Evolutionary conservation across 2,329 filamentous ascomycete genomes (phyloP).

Genomic region (Periglandula ipomoeae): DNA sequence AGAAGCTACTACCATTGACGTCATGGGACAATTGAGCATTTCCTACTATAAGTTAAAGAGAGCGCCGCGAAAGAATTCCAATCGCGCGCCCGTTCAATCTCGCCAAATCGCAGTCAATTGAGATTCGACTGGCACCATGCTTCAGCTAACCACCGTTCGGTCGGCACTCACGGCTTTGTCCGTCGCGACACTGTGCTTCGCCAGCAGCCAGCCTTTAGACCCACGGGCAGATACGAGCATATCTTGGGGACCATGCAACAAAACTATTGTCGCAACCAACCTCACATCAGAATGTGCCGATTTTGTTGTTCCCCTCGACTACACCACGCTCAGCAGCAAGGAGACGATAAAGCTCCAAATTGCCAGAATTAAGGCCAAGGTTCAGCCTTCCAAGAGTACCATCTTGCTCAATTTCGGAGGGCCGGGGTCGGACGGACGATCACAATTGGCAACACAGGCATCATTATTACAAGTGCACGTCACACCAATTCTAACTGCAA

Average conservation of each 20-base stretch:
- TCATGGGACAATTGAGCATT: too few species aligned
- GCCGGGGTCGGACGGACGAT: conserved; percentile 1
- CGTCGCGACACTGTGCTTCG: neutral
- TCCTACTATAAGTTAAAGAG: too few species aligned
- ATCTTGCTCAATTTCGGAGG: conserved; percentile 19
- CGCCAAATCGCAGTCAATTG: too few species aligned
- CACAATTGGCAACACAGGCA: conserved; percentile 1
- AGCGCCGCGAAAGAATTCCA: too few species aligned
- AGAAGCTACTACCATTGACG: too few species aligned
- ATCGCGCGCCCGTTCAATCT: too few species aligned
- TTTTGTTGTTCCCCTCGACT: neutral
- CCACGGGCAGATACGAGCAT: neutral
- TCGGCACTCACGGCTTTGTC: neutral
- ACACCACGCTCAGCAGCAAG: neutral
- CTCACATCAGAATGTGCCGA: neutral
- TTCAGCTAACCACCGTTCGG: too few species aligned
- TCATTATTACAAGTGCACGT: conserved; percentile 8
- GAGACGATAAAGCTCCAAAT: neutral
- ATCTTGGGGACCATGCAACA: neutral
- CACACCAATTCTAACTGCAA: conserved; percentile 1
- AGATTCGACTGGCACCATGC: too few species aligned
- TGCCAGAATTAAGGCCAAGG: neutral
- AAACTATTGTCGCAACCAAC: neutral
- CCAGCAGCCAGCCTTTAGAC: neutral
- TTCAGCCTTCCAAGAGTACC: neutral